Base-by-base conservation (phyloP, 2,329 filamentous ascomycete species). In the Nemania bipapillata region DNA sequence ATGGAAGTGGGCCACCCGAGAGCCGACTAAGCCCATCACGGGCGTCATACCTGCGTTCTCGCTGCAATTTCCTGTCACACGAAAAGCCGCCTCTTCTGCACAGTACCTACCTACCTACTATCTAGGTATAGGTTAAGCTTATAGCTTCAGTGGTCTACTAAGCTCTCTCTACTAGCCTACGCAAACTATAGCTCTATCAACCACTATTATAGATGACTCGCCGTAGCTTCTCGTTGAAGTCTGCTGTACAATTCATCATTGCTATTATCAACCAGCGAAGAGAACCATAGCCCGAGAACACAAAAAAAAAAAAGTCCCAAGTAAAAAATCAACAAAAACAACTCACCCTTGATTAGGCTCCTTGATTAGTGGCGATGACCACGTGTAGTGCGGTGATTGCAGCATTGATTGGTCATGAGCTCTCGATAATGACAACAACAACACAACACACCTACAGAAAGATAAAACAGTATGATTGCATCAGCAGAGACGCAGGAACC, bases 341-440 rank as follows among this genome's bases (percentile, higher is more conserved):
- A 59, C 70, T 62, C 67, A 70, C 63, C 35, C 37, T 40, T 12
- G 37, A 35, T 35, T 35, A 35, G 32, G 32, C n/a, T n/a, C 32
- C 6, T 37, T 55, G 35, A 56, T n/a, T 26, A 54, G 40, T 56
- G 58, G 61, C 62, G 58, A 42, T 63, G 65, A 69, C 70, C 71
- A 73, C 71, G 71, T 73, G 71, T 72, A 70, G 62, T 47, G 42
- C 56, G 32, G 28, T 73, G 71, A 72, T 69, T 73, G 71, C 65
- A 65, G 69, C 66, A 67, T 53, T 57, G 63, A 64, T 62, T 68
- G 57, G 64, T 53, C 54, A 62, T 57, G 15, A 50, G 40, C 28
- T n/a, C 55, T 59, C 42, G 40, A 58, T 60, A 61, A 49, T 54
- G 52, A 69, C 53, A 32, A 49, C 42, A 54, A 56, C 22, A 49